Base-by-base conservation (phyloP, 768 basidiomycete genomes). In the Stropharia rugosoannulata region DNA sequence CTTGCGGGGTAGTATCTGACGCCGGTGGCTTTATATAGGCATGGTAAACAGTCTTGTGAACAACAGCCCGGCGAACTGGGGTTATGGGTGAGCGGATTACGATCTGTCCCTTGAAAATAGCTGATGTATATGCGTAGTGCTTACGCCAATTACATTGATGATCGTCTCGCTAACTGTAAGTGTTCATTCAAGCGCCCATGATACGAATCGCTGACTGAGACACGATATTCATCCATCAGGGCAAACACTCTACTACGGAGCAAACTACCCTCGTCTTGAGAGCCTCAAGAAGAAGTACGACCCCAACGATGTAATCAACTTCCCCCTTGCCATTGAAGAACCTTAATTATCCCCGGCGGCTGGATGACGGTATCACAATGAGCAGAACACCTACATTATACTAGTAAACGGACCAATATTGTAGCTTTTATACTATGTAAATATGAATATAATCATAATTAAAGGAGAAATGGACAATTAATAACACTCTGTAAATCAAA, bases 121-220 rank as follows among this genome's bases (percentile, higher is more conserved):
- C 22, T 47, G 1, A 29, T 27, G 9, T 7, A 22, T 13, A 25
- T 51, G 12, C 22, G 11, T 47, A 73, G 74, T 6, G 74, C 74
- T 5, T 79, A 79, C 55, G 63, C 73, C 1, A 78, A 78, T 54
- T 80, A 80, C 51, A 67, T 77, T 5, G 79, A 80, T 43, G 66
- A 73, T 41, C 61, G 69, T 36, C 63, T 75, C 18, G 56, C 60
- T 25, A 64, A 76, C 62, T 71, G 72, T 76, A 32, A 55, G 71
- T 68, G 10, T 19, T 18, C 15, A 16, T 55, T 51, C 36, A 3
- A 32, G 39, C 11, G 37, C 10, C 7, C 10, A 15, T 32, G 15
- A 29, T 56, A 37, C 7, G 22, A 27, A 18, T 13, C 11, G 2
- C n/a, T 32, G 13, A n/a, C 12, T 18, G 25, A 9, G 7, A 44